phyloP scores from a whole-genome alignment of 805 yeast species.

The Saccharomycopsis malanga region DNA sequence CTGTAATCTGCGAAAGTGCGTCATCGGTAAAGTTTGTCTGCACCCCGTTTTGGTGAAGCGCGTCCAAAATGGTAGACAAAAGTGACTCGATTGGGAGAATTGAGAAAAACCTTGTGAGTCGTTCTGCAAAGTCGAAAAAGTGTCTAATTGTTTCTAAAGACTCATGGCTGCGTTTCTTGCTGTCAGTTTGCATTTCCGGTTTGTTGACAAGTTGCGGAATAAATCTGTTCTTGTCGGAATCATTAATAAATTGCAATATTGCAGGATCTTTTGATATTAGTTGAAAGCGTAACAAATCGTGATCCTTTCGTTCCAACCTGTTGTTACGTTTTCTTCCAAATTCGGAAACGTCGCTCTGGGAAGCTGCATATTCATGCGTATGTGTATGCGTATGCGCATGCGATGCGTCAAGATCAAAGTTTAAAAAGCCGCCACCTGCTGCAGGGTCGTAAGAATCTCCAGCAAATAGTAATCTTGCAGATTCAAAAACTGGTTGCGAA shows the following conservation, averaged over 20 bases:
- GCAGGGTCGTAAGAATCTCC: too few relatives aligned
- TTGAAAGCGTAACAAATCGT: conserved; percentile 31
- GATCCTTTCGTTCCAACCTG: conserved; percentile 25
- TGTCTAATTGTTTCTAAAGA: conserved; percentile 19
- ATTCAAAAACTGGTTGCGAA: conserved; percentile 42
- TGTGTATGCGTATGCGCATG: background rate
- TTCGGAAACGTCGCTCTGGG: conserved; percentile 38
- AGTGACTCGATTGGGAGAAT: conserved; percentile 37
- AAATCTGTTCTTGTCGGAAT: conserved; percentile 16
- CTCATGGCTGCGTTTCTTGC: conserved; percentile 9
- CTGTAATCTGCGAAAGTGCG: conserved; percentile 22
- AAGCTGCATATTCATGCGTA: background rate
- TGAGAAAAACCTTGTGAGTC: conserved; percentile 48
- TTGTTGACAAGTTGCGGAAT: conserved; percentile 1
- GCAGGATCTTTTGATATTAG: conserved; percentile 46
- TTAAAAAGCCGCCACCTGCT: too few relatives aligned
- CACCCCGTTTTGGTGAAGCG: conserved; percentile 39
- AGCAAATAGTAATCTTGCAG: conserved; percentile 28
- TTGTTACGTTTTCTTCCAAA: conserved; percentile 29
- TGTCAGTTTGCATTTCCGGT: conserved; percentile 1
- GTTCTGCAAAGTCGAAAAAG: conserved; percentile 31
- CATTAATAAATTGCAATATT: conserved; percentile 38
- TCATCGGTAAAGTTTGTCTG: conserved; percentile 23
- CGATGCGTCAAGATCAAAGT: background rate
- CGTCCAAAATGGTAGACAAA: conserved; percentile 34